These are phyloP conservation scores for Tylopilus felleus DNA, from an alignment of 768 basidiomycete species.

Conservation along the genomic window DNA sequence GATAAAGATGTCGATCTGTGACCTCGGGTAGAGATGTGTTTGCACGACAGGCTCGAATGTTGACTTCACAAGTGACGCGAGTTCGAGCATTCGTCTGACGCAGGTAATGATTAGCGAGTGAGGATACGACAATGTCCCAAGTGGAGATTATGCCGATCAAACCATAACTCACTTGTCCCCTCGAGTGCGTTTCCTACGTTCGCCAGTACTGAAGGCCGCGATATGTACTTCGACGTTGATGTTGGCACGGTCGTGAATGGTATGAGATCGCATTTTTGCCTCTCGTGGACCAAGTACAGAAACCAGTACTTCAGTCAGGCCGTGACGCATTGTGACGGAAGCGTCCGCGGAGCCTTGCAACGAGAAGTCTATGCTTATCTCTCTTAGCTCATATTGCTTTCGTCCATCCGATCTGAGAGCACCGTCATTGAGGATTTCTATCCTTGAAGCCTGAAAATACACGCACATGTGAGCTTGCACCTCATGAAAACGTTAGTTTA, in stretches of 20 bases:
- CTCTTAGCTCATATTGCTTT: constrained; percentile 87
- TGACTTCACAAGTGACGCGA: constrained; percentile 82
- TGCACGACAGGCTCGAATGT: constrained; percentile 97
- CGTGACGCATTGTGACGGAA: constrained; percentile 79
- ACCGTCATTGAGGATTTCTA: constrained; percentile 81
- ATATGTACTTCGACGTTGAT: constrained; percentile 88
- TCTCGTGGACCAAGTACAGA: constrained; percentile 93
- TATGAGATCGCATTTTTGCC: constrained; percentile 73
- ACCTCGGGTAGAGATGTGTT: constrained; percentile 86
- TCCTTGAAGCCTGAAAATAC: constrained; percentile 41
- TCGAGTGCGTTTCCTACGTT: constrained; percentile 68
- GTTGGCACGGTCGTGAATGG: constrained; percentile 81
- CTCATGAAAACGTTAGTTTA: neutral
- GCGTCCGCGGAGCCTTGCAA: constrained; percentile 81
- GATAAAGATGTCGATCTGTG: constrained; percentile 90
- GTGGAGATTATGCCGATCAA: neutral
- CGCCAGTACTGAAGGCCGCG: constrained; percentile 83
- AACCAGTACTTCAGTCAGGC: constrained; percentile 84
- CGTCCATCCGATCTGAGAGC: constrained; percentile 91
- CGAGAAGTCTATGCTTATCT: constrained; percentile 73
- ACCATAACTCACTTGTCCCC: constrained; percentile 77
- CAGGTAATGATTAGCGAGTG: constrained; percentile 3
- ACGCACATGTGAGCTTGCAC: neutral
- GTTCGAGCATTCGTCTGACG: constrained; percentile 77
- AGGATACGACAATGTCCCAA: neutral